Evolutionary conservation across 1,139 yeast species (phyloP).

Genomic region (Zygosaccharomyces sapae): DNA sequence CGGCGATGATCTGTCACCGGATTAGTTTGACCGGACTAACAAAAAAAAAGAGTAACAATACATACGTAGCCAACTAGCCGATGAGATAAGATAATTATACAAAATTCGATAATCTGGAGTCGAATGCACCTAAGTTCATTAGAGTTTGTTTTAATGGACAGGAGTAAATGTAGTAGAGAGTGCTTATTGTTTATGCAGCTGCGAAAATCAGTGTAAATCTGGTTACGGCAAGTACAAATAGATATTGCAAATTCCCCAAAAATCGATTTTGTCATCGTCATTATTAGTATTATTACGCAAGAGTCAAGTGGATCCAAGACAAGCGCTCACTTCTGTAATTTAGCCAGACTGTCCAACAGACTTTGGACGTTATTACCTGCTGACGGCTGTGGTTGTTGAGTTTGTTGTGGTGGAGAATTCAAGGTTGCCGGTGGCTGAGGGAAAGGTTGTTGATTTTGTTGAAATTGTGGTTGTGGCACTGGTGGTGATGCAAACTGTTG

Average conservation of each 20-base stretch:
- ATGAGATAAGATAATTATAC: background rate
- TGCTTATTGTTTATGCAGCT: background rate
- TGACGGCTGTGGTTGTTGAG: slow-evolving; percentile 20
- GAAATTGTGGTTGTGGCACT: slow-evolving; percentile 5
- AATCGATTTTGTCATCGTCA: background rate
- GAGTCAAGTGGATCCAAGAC: slow-evolving; percentile 12
- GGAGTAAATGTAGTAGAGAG: background rate
- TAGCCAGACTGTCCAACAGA: slow-evolving; percentile 38
- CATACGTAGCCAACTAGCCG: background rate
- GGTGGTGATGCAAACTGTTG: slow-evolving; percentile 12
- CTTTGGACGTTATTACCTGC: slow-evolving; percentile 37
- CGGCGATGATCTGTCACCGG: slow-evolving; percentile 3
- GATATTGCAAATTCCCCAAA: background rate
- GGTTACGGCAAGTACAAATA: slow-evolving; percentile 7
- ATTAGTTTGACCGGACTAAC: background rate
- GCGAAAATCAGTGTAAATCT: slow-evolving; percentile 5
- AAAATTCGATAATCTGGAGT: background rate
- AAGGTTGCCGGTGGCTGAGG: slow-evolving; percentile 12
- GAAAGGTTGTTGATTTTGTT: background rate
- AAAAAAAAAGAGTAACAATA: background rate
- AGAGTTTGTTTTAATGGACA: background rate
- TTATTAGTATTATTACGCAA: slow-evolving; percentile 2
- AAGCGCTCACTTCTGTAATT: slow-evolving; percentile 32
- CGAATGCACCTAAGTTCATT: background rate
- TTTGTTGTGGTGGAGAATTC: slow-evolving; percentile 18